These are phyloP conservation scores for Trichosporon faecale DNA, from an alignment of 1,284 basidiomycete species.

Conservation along the genomic window DNA sequence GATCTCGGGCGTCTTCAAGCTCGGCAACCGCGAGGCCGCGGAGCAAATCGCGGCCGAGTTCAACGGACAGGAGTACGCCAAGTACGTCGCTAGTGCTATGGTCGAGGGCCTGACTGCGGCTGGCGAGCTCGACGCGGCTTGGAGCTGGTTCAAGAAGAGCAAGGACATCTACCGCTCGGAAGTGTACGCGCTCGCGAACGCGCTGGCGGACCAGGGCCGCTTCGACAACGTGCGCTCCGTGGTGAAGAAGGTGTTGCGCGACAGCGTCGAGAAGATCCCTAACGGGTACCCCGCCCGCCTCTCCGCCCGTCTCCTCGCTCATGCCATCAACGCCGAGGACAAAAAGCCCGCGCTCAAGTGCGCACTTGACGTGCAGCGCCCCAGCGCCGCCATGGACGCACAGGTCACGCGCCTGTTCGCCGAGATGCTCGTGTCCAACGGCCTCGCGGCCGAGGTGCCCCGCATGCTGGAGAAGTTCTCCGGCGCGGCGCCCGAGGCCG, in stretches of 20 bases:
- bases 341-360: slow-evolving; percentile 55
- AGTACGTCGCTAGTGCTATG: slow-evolving; percentile 54
- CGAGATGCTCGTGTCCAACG: slow-evolving; percentile 13
- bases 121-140: slow-evolving; percentile 66
- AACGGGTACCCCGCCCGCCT: not conserved
- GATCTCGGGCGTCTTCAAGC: not conserved
- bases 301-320: slow-evolving; percentile 37
- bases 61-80: not conserved
- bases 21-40: not conserved
- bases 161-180: not conserved
- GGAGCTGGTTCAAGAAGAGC: slow-evolving; percentile 62
- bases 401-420: slow-evolving; percentile 4
- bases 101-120: slow-evolving; percentile 64
- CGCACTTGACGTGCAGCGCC: slow-evolving; percentile 13
- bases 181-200: slow-evolving; percentile 49
- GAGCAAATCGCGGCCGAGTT: not conserved
- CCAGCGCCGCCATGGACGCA: slow-evolving; percentile 22
- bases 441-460: slow-evolving; percentile 18
- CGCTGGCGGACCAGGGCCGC: slow-evolving; percentile 56
- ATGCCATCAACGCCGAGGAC: slow-evolving; percentile 54
- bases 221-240: slow-evolving; percentile 51
- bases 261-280: not conserved
- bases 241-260: not conserved
- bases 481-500: not conserved
- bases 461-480: slow-evolving; percentile 13